Conservation (phyloP, 495 filamentous ascomycete species). For the Penicillium waksmanii region DNA sequence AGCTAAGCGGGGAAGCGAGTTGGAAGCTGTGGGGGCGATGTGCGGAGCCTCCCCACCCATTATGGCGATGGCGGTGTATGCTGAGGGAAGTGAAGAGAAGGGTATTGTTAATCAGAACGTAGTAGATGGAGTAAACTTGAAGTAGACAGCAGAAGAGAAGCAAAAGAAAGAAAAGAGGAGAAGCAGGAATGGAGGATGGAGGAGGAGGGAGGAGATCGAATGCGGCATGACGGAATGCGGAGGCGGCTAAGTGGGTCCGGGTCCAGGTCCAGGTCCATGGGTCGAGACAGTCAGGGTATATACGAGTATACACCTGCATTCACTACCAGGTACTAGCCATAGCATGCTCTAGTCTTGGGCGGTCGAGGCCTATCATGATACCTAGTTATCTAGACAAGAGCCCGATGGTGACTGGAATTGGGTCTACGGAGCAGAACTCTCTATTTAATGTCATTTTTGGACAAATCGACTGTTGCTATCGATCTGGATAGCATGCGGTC, state of each 20-base stretch:
- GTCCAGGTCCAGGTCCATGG: background rate
- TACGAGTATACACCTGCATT: no score
- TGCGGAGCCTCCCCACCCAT: slow-evolving; percentile 54
- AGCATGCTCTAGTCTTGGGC: no score
- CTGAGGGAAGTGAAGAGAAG: background rate
- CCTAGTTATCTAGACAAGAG: no score
- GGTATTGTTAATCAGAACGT: background rate
- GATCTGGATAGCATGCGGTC: no score
- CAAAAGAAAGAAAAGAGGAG: background rate
- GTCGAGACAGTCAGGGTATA: background rate
- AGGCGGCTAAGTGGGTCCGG: background rate
- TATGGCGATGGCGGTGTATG: slow-evolving; percentile 13
- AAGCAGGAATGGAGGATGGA: background rate
- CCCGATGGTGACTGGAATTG: no score
- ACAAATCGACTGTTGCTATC: no score
- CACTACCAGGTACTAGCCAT: no score
- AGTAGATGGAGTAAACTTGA: background rate
- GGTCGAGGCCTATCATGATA: no score
- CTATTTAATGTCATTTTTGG: no score
- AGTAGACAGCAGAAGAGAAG: background rate
- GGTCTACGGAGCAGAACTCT: no score
- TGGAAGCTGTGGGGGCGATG: slow-evolving; percentile 37
- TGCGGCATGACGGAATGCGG: slow-evolving; percentile 8
- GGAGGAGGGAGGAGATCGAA: background rate
- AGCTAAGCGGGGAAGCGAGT: slow-evolving; percentile 60